Conservation (phyloP, 192 early-diverging fungal species). For the Globomyces pollinis-pini region DNA sequence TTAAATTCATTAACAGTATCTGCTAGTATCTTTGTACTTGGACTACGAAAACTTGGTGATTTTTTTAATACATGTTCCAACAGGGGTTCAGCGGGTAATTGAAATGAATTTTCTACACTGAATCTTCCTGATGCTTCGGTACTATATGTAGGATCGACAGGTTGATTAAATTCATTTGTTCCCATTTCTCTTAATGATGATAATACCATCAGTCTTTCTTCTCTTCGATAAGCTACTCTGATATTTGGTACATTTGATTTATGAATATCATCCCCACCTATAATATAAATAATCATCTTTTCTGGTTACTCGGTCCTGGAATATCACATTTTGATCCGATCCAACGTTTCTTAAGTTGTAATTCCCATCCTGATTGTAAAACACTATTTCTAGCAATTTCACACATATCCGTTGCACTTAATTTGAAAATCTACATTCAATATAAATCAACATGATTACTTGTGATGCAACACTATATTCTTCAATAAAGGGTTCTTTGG, state of each 20-base stretch:
- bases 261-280: constrained; percentile 70
- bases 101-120: too few relatives aligned
- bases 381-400: constrained; percentile 89
- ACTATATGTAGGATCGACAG: neutral
- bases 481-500: constrained; percentile 93
- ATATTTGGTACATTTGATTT: constrained; percentile 91
- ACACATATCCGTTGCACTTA: constrained; percentile 87
- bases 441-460: constrained; percentile 28
- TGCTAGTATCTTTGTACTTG: too few relatives aligned
- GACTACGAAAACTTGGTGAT: too few relatives aligned
- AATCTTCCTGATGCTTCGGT: too few relatives aligned
- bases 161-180: too few relatives aligned
- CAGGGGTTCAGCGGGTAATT: constrained; percentile 6
- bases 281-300: too few relatives aligned
- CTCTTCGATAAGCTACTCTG: constrained; percentile 72
- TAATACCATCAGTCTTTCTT: constrained; percentile 63
- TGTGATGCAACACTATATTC: constrained; percentile 93
- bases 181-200: constrained; percentile 22
- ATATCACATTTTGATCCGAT: constrained; percentile 68
- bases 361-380: constrained; percentile 85
- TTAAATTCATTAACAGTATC: too few relatives aligned
- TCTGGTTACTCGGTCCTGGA: too few relatives aligned
- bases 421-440: constrained; percentile 84
- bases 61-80: neutral
- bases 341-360: constrained; percentile 82